Percentiles rank a stretch among this genome's conserved stretches.
These are phyloP conservation scores for Fraxinus albicans DNA, from an alignment of 305 asterid species.

Conservation along the genomic window DNA sequence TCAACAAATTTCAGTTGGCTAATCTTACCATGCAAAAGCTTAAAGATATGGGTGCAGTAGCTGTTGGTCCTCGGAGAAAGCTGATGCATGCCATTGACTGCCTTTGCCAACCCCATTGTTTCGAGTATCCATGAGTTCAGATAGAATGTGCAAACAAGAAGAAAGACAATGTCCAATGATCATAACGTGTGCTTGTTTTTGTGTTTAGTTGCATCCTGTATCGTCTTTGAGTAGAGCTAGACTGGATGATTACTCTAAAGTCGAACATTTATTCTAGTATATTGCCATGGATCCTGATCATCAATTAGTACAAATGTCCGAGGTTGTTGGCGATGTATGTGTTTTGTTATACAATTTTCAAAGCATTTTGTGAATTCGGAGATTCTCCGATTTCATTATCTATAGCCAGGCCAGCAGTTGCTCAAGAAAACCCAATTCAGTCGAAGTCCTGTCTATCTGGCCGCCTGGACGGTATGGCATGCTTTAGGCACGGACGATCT, in stretches of 20 bases:
- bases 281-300: neutral
- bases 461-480: neutral
- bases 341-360: neutral
- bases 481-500: neutral
- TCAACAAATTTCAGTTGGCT: constrained; percentile 70
- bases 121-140: constrained; percentile 24
- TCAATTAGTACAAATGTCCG: neutral
- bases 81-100: constrained; percentile 90
- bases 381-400: neutral
- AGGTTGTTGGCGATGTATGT: neutral
- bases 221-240: neutral
- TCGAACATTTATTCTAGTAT: neutral
- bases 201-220: neutral
- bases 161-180: neutral
- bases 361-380: neutral
- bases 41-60: constrained; percentile 79
- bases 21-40: constrained; percentile 80
- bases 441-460: neutral
- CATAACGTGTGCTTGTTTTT: neutral
- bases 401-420: neutral
- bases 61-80: constrained; percentile 92
- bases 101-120: constrained; percentile 85
- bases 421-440: neutral
- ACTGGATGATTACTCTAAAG: neutral
- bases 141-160: neutral